Evolutionary conservation across 352 stramenopile species (phyloP).

Genomic region (Phytophthora nicotianae): DNA sequence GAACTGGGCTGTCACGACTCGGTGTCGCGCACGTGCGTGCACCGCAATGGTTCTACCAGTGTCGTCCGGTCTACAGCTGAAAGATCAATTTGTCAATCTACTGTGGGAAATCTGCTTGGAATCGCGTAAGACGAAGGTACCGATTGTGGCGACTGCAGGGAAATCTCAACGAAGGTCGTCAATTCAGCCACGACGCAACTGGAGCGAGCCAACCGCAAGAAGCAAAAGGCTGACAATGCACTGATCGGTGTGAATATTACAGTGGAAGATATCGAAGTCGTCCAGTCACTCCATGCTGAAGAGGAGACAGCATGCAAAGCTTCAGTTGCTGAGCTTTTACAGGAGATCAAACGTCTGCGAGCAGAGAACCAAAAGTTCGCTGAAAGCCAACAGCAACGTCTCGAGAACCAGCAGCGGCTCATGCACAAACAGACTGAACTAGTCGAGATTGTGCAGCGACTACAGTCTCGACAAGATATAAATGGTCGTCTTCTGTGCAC

Average conservation of each 20-base stretch:
- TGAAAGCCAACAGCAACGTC: constrained; percentile 8
- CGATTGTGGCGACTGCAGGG: neutral
- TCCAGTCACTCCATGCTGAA: neutral
- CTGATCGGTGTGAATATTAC: neutral
- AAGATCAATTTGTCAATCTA: constrained; percentile 19
- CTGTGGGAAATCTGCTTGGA: constrained; percentile 12
- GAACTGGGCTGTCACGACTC: constrained; percentile 3
- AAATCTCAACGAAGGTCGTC: neutral
- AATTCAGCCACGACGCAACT: neutral
- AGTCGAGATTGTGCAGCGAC: constrained; percentile 1
- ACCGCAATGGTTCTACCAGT: neutral
- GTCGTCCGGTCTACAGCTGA: constrained; percentile 3
- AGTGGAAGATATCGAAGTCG: neutral
- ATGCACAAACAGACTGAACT: neutral
- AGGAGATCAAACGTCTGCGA: constrained; percentile 5
- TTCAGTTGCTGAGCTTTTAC: neutral
- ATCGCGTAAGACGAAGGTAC: neutral
- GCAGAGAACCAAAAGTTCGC: neutral
- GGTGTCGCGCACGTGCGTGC: constrained; percentile 3
- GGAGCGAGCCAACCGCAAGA: neutral
- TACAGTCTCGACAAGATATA: constrained; percentile 7
- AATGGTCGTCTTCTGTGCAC: constrained; percentile 14
- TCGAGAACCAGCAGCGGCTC: constrained; percentile 1
- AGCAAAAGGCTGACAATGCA: constrained; percentile 3
- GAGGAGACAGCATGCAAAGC: neutral